Percentiles rank a stretch among this genome's conserved stretches.
Conservation (phyloP, 169 alveolate genomes). For the Eimeria acervulina region DNA sequence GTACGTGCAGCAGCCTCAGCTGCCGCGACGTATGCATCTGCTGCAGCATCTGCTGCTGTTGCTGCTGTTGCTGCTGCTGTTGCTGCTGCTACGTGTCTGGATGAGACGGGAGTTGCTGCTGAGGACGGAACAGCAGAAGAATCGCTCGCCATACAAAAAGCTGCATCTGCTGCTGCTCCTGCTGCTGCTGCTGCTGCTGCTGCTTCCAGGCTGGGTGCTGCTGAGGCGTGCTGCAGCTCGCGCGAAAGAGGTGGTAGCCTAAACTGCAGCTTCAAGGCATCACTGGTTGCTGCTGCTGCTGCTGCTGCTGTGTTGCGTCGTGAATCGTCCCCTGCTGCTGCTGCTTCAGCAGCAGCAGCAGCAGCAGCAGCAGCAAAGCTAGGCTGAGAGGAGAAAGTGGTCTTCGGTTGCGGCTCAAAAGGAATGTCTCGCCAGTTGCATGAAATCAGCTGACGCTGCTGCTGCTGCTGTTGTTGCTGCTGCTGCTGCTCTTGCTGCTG, state of each 20-base stretch:
- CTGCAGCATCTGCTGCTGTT: conserved; percentile 68
- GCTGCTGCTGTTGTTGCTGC: not conserved
- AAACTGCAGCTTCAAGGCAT: not conserved
- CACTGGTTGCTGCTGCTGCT: conserved; percentile 66
- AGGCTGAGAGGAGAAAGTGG: not conserved
- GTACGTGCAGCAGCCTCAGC: conserved; percentile 46
- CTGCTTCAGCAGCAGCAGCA: conserved; percentile 25
- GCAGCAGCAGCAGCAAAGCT: conserved; percentile 65
- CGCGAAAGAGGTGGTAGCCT: conserved; percentile 42
- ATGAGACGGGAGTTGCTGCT: conserved; percentile 41
- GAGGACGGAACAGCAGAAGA: conserved; percentile 35
- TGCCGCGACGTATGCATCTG: conserved; percentile 15
- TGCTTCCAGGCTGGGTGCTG: conserved; percentile 8
- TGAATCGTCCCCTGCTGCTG: conserved; percentile 54
- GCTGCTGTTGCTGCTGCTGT: conserved; percentile 13
- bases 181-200: conserved; percentile 55
- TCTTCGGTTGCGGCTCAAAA: not conserved
- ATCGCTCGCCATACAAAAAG: not conserved
- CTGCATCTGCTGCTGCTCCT: conserved; percentile 44
- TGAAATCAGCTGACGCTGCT: conserved; percentile 39
- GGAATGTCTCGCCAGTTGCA: conserved; percentile 42
- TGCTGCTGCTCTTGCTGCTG: not conserved
- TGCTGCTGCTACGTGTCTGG: conserved; percentile 42
- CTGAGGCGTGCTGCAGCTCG: not conserved
- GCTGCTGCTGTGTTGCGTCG: conserved; percentile 28